Conservation (phyloP, 2,329 filamentous ascomycete genomes). For the Colletotrichum sp. region DNA sequence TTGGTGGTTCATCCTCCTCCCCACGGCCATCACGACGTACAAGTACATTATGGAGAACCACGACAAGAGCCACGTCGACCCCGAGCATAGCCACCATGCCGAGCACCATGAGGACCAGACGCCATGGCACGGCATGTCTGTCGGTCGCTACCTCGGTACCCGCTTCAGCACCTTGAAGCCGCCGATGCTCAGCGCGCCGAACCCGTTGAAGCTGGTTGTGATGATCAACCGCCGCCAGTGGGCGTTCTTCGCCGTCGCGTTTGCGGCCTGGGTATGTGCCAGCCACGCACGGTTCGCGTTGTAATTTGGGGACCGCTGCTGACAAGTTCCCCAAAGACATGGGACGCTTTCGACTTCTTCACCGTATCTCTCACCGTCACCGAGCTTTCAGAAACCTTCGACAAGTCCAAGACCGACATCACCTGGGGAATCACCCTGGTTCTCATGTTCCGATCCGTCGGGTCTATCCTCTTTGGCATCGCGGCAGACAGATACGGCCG, state of each 20-base stretch:
- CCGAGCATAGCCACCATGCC: background rate
- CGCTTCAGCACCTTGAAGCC: slow-evolving; percentile 62
- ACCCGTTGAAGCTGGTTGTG: slow-evolving; percentile 53
- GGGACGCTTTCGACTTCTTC: slow-evolving; percentile 72
- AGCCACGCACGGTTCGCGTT: background rate
- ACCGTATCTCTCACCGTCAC: slow-evolving; percentile 65
- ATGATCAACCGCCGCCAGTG: slow-evolving; percentile 57
- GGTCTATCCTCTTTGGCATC: slow-evolving; percentile 59
- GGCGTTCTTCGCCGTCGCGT: slow-evolving; percentile 60
- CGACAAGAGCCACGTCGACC: slow-evolving; percentile 1
- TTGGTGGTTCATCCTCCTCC: background rate
- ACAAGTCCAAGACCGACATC: slow-evolving; percentile 59
- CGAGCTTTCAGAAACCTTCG: slow-evolving; percentile 57
- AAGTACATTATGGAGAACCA: background rate
- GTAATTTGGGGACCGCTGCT: background rate
- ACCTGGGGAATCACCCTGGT: slow-evolving; percentile 70
- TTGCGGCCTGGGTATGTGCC: slow-evolving; percentile 57
- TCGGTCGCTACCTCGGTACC: slow-evolving; percentile 51
- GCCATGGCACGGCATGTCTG: slow-evolving; percentile 55
- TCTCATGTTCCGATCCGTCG: slow-evolving; percentile 64
- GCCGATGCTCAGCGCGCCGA: slow-evolving; percentile 58
- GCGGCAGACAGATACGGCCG: slow-evolving; percentile 61
- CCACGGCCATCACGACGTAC: background rate
- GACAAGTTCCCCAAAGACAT: slow-evolving; percentile 44
- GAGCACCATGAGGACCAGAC: slow-evolving; percentile 33